A percentile compares a stretch with the other conserved stretches of the same genome.
These are phyloP conservation scores for Verbena officinalis DNA, from an alignment of 257 asterid species.

Conservation along the genomic window DNA sequence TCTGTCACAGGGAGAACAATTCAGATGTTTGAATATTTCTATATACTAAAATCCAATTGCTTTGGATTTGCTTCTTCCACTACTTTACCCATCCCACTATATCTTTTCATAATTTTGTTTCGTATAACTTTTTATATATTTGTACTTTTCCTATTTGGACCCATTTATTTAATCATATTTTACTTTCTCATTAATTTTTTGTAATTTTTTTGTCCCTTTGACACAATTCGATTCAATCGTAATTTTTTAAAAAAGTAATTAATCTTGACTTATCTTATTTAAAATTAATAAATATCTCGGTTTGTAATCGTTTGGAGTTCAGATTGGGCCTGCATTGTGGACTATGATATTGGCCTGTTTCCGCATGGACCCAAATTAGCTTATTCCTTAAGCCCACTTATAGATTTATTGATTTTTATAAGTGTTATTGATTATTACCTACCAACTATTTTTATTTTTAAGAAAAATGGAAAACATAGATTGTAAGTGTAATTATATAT, in stretches of 20 bases:
- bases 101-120: conserved; percentile 22
- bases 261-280: background rate
- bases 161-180: background rate
- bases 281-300: background rate
- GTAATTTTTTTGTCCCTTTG: no score
- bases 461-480: no score
- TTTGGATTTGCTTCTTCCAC: conserved; percentile 28
- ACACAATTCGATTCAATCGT: background rate
- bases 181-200: background rate
- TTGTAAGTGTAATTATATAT: no score
- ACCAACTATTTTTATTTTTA: background rate
- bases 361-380: background rate
- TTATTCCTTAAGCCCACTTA: background rate
- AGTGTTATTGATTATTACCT: background rate
- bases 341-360: conserved; percentile 21
- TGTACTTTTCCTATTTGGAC: conserved; percentile 33
- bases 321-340: conserved; percentile 15
- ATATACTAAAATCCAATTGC: conserved; percentile 45
- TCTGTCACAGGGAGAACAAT: conserved; percentile 59
- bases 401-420: no score
- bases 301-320: background rate
- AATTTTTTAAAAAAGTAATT: no score
- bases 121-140: conserved; percentile 6
- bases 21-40: conserved; percentile 48
- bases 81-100: conserved; percentile 18